Base-by-base conservation (phyloP, 2,329 filamentous ascomycete genomes). In the Pestalotiopsis sp. region DNA sequence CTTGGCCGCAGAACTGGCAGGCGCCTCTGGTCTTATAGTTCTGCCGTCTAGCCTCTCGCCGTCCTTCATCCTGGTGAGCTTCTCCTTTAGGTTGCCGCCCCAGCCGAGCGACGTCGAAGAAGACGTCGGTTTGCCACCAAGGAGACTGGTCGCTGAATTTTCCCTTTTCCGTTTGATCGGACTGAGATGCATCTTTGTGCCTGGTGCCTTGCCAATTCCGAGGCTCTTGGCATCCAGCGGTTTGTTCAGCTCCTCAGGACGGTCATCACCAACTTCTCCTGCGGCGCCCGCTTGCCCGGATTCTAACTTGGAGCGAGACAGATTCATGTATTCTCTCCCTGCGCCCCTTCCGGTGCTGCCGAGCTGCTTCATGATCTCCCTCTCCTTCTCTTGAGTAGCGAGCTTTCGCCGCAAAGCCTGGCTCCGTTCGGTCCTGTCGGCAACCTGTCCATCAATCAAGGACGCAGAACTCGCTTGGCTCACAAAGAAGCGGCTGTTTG, bases 361-460 rank as follows among this genome's bases (percentile, higher is more conserved):
- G 2, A 96, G 83, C 71, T 88, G 88, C 75, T 88, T 89, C 71
- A 90, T 91, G 62, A 96, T 85, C 26, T 93, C 90, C 22, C 89
- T 84, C 77, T 95, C 93, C 74, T 88, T 91, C 77, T 94, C 91
- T 72, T 89, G 86, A 14, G 86, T 87, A 5, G 88, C 86, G 5
- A 94, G 81, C 3, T 86, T 86, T 67, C 89, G 85, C 70, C 89
- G 90, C 71, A 92, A 79, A 20, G 87, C 86, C 70, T 94, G 92
- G 64, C 89, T 87, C 68, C 87, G 85, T 72, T 89, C 89, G 38
- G 84, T 86, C 39, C 87, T 85, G 66, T 89, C 86, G 0, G 85
- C 82, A 14, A 86, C 83, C 20, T 85, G 85, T 68, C 79, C 78
- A 5, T 94, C 92, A 30, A 94, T 82, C 68, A 93, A 80, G 59